Conservation (phyloP, 768 basidiomycete species). For the Termitomyces sp. region DNA sequence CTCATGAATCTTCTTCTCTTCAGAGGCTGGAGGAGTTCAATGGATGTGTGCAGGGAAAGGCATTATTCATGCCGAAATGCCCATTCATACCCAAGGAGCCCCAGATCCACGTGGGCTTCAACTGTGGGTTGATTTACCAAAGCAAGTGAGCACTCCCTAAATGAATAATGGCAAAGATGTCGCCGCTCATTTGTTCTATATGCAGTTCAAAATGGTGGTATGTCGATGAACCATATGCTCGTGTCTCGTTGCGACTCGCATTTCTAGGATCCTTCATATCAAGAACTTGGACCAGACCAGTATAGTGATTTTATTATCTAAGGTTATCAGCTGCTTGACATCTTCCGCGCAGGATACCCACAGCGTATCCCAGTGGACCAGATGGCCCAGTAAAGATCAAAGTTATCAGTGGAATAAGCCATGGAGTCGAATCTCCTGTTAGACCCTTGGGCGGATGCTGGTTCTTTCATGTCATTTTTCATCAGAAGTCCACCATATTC, state of each 20-base stretch:
- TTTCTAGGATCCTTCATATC: slow-evolving; percentile 71
- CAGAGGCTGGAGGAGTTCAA: slow-evolving; percentile 81
- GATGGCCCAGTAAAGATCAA: slow-evolving; percentile 71
- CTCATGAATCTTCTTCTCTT: not conserved
- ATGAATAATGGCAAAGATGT: slow-evolving; percentile 13
- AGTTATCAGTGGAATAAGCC: slow-evolving; percentile 87
- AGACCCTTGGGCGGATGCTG: slow-evolving; percentile 91
- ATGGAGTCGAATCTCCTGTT: slow-evolving; percentile 86
- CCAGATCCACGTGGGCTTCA: slow-evolving; percentile 84
- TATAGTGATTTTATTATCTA: slow-evolving; percentile 26
- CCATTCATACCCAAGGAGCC: slow-evolving; percentile 61
- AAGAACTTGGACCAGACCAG: slow-evolving; percentile 71
- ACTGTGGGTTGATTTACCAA: slow-evolving; percentile 83
- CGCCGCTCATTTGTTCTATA: slow-evolving; percentile 17
- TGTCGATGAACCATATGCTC: slow-evolving; percentile 10
- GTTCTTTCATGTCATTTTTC: slow-evolving; percentile 82
- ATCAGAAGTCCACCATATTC: slow-evolving; percentile 63
- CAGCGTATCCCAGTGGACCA: slow-evolving; percentile 67
- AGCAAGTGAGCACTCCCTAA: slow-evolving; percentile 41
- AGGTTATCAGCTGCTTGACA: not conserved
- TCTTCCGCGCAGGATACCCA: slow-evolving; percentile 52
- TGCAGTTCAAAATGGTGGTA: slow-evolving; percentile 74
- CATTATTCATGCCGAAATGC: slow-evolving; percentile 89
- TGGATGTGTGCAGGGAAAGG: slow-evolving; percentile 91
- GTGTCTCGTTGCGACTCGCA: not conserved